Conservation (phyloP, 2,329 filamentous ascomycete genomes). For the Endothia cerciana region DNA sequence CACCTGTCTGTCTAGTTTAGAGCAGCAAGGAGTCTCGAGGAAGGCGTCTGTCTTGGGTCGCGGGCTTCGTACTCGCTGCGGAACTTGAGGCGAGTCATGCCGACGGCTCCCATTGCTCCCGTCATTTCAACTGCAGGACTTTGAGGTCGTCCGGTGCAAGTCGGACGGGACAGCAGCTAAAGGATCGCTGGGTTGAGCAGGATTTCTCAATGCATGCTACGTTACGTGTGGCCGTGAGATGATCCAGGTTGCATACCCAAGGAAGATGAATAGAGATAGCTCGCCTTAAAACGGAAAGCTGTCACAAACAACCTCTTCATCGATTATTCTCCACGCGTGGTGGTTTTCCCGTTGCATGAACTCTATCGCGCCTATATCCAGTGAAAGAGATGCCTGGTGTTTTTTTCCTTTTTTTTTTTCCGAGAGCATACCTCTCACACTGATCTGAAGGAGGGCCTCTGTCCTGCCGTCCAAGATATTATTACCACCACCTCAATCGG, state of each 20-base stretch:
- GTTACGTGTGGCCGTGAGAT: not conserved
- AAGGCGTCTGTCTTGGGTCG: not conserved
- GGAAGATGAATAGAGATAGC: not conserved
- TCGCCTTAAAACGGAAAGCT: not conserved
- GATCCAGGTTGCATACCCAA: not conserved
- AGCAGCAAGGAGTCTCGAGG: slow-evolving; percentile 5
- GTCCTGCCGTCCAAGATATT: too few species aligned
- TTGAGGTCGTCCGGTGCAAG: not conserved
- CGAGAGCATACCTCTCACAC: not conserved
- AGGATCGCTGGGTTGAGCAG: not conserved
- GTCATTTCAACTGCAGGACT: not conserved
- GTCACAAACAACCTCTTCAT: not conserved
- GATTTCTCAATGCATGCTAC: not conserved
- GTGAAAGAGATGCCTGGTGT: too few species aligned
- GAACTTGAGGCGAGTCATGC: not conserved
- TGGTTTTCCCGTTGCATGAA: not conserved
- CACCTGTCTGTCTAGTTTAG: not conserved
- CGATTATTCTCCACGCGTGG: not conserved
- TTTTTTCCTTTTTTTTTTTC: too few species aligned
- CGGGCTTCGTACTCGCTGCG: not conserved
- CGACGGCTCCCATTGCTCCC: not conserved
- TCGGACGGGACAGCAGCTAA: not conserved
- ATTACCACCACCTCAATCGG: too few species aligned
- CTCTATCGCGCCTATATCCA: too few species aligned
- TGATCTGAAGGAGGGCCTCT: too few species aligned